Evolutionary conservation across 2,329 filamentous ascomycete species (phyloP).

Genomic region (Sphaceloma murrayae): DNA sequence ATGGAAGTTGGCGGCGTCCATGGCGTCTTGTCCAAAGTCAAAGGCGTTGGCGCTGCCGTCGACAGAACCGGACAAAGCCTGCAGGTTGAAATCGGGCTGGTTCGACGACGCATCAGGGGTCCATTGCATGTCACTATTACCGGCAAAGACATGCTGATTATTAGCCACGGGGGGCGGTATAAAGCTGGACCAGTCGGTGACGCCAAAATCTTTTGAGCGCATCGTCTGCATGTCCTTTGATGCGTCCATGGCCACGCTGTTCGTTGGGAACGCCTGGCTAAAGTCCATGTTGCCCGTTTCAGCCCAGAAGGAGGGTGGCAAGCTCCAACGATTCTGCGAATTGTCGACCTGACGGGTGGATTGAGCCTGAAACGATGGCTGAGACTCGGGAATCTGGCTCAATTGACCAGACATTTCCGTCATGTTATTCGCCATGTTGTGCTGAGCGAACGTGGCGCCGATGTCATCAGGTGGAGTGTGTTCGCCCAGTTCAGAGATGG

Average conservation of each 20-base stretch:
- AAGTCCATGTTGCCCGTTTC: slow-evolving; percentile 16
- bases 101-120: background rate
- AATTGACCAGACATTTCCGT: slow-evolving; percentile 1
- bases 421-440: slow-evolving; percentile 1
- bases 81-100: slow-evolving; percentile 5
- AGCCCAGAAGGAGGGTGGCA: slow-evolving; percentile 18
- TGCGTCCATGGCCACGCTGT: background rate
- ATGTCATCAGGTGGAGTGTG: slow-evolving; percentile 28
- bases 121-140: background rate
- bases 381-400: slow-evolving; percentile 1
- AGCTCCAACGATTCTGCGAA: slow-evolving; percentile 18
- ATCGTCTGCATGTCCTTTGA: background rate
- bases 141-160: slow-evolving; percentile 4
- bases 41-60: slow-evolving; percentile 4
- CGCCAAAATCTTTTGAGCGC: slow-evolving; percentile 14
- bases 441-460: slow-evolving; percentile 20
- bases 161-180: background rate
- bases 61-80: background rate
- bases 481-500: slow-evolving; percentile 32
- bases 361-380: slow-evolving; percentile 2
- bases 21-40: slow-evolving; percentile 20
- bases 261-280: slow-evolving; percentile 8
- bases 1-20: slow-evolving; percentile 15
- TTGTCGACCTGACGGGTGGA: slow-evolving; percentile 1
- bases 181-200: slow-evolving; percentile 15